These are phyloP conservation scores for Hysterium pulicare DNA, from an alignment of 2,329 filamentous ascomycete species.

Conservation along the genomic window DNA sequence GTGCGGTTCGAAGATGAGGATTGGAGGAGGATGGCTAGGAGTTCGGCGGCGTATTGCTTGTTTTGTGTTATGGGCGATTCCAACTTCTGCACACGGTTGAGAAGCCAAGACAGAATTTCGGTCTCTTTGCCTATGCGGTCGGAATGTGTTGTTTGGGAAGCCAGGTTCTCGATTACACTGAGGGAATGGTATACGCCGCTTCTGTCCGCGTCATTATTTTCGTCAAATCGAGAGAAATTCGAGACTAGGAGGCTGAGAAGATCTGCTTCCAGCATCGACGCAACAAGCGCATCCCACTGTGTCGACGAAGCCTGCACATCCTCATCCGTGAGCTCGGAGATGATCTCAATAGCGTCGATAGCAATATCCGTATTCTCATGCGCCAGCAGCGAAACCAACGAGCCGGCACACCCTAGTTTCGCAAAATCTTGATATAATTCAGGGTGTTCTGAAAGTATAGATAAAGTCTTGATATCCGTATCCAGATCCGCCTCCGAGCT, in stretches of 20 bases:
- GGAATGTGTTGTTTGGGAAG: conserved; percentile 65
- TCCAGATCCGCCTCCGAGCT: conserved; percentile 85
- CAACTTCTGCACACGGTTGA: conserved; percentile 66
- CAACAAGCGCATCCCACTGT: conserved; percentile 75
- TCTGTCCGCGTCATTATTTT: conserved; percentile 68
- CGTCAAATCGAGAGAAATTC: conserved; percentile 77
- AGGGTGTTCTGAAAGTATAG: conserved; percentile 81
- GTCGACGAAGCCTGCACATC: conserved; percentile 77
- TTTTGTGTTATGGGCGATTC: conserved; percentile 77
- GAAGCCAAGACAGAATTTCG: conserved; percentile 70
- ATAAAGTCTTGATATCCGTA: conserved; percentile 79
- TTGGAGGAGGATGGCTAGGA: conserved; percentile 85
- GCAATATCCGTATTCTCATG: conserved; percentile 98
- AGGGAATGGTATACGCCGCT: conserved; percentile 85
- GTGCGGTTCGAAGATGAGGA: conserved; percentile 64
- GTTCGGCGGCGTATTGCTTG: conserved; percentile 90
- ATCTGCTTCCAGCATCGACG: conserved; percentile 61
- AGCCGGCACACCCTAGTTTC: conserved; percentile 67
- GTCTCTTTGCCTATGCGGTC: conserved; percentile 70
- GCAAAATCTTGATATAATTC: conserved; percentile 79
- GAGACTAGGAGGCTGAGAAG: conserved; percentile 70
- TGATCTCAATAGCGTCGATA: conserved; percentile 83
- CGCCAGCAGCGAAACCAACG: conserved; percentile 75
- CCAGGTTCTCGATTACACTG: conserved; percentile 77
- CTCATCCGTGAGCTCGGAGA: conserved; percentile 89